Evolutionary conservation across 2,329 filamentous ascomycete genomes (phyloP).

Genomic region (Aspergillus tanneri): DNA sequence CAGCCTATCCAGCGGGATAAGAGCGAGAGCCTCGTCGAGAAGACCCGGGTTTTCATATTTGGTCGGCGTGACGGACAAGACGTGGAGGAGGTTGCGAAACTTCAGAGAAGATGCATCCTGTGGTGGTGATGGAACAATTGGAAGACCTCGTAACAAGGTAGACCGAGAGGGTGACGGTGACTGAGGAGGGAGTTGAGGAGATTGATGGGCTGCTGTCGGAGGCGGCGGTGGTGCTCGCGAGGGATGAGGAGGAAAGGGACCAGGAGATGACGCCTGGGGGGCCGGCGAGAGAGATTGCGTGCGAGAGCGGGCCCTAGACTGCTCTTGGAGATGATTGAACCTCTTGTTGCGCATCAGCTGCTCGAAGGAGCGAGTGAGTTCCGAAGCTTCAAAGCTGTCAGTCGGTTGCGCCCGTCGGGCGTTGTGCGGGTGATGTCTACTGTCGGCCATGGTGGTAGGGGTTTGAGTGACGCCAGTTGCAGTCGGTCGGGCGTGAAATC

Average conservation of each 20-base stretch:
- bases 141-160: slow-evolving; percentile 55
- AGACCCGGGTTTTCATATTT: slow-evolving; percentile 97
- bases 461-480: slow-evolving; percentile 28
- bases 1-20: slow-evolving; percentile 84
- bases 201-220: slow-evolving; percentile 25
- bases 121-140: slow-evolving; percentile 73
- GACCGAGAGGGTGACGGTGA: slow-evolving; percentile 33
- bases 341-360: slow-evolving; percentile 81
- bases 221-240: slow-evolving; percentile 40
- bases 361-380: slow-evolving; percentile 80
- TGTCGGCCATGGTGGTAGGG: slow-evolving; percentile 39
- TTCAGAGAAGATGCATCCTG: slow-evolving; percentile 69
- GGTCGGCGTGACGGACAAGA: slow-evolving; percentile 80
- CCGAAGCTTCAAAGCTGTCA: slow-evolving; percentile 68
- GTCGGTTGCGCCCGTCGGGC: slow-evolving; percentile 29
- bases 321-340: slow-evolving; percentile 75
- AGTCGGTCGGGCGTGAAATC: slow-evolving; percentile 18
- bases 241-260: slow-evolving; percentile 28
- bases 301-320: slow-evolving; percentile 57
- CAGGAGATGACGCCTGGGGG: slow-evolving; percentile 18
- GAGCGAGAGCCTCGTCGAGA: slow-evolving; percentile 83
- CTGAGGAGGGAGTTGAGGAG: slow-evolving; percentile 19
- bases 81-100: slow-evolving; percentile 78
- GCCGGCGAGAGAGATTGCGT: slow-evolving; percentile 55
- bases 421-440: slow-evolving; percentile 30